Base-by-base conservation (phyloP, 306 rosid genomes). In the Hippophae tibetana region DNA sequence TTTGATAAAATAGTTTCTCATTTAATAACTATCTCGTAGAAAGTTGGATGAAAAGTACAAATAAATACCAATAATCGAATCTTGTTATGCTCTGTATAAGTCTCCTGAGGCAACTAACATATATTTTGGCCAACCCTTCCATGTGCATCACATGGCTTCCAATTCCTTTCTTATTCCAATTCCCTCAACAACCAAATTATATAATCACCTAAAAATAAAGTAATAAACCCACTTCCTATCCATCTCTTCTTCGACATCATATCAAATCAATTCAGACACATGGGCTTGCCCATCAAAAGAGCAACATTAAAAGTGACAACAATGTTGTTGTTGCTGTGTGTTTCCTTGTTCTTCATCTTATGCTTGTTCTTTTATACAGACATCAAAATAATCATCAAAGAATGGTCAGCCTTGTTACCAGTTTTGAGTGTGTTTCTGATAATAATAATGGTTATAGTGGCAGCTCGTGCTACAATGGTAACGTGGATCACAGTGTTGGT, bases 401-500 rank as follows among this genome's bases (percentile, higher is more conserved):
- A 61, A 3, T 74, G 74, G 64, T 4, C 70, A 6, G 57, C 60
- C 10, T 50, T 57, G 52, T 38, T 62, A 13, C 65, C 69, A 9
- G 51, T 69, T 27, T 26, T 47, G 26, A 70, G 71, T 13, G 41
- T 68, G 26, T 1, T 51, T 6, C 3, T 71, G 52, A 12, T 13
- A 2, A 9, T 68, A 4, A 56, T 48, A 18, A 26, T 63, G 53
- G 63, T 63, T 47, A 56, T 80, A 6, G 42, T 68, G 52, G 78
- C 72, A 2, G 76, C 76, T 42, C 62, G 93, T 6, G 87, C 79
- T 68, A 70, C 84, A 56, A 68, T 82, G 80, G 45, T 82, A 50
- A 42, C 76, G n/a, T 84, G 86, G 82, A 68, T 82, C 74, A 87
- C 87, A 2, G 73, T 87, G 10, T 52, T 87, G 68, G 95, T 84